Percentiles rank a stretch among this genome's conserved stretches.
These are phyloP conservation scores for Thielaviopsis euricoi DNA, from an alignment of 2,329 filamentous ascomycete genomes.

Conservation along the genomic window DNA sequence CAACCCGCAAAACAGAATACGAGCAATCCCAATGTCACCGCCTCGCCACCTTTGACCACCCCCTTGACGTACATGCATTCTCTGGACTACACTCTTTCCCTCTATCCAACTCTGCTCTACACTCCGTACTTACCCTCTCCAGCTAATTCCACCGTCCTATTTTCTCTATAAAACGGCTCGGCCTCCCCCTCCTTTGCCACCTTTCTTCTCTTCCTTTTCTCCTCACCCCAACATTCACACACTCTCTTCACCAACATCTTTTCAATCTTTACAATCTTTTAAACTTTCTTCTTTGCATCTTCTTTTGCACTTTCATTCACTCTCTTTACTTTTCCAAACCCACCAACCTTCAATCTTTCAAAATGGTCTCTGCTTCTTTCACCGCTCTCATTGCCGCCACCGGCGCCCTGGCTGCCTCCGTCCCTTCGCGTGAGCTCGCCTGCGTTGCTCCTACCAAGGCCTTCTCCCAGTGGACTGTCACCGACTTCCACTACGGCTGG, in stretches of 20 bases:
- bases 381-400: constrained; percentile 4
- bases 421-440: background rate
- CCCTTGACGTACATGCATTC: background rate
- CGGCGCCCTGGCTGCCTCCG: constrained; percentile 5
- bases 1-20: too few relatives aligned
- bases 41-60: too few relatives aligned
- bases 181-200: background rate
- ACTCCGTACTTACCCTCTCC: too few relatives aligned
- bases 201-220: constrained; percentile 3
- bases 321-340: background rate
- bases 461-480: constrained; percentile 22
- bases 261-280: background rate
- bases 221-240: constrained; percentile 4
- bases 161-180: background rate
- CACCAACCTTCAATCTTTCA: background rate
- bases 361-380: constrained; percentile 6
- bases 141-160: background rate
- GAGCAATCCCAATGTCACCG: too few relatives aligned
- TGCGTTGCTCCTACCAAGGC: constrained; percentile 15
- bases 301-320: background rate
- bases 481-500: constrained; percentile 31
- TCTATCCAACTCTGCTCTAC: too few relatives aligned
- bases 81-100: too few relatives aligned
- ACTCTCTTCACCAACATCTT: background rate
- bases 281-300: background rate